Conservation (phyloP, 2,329 filamentous ascomycete genomes). For the Colletotrichum tofieldiae region DNA sequence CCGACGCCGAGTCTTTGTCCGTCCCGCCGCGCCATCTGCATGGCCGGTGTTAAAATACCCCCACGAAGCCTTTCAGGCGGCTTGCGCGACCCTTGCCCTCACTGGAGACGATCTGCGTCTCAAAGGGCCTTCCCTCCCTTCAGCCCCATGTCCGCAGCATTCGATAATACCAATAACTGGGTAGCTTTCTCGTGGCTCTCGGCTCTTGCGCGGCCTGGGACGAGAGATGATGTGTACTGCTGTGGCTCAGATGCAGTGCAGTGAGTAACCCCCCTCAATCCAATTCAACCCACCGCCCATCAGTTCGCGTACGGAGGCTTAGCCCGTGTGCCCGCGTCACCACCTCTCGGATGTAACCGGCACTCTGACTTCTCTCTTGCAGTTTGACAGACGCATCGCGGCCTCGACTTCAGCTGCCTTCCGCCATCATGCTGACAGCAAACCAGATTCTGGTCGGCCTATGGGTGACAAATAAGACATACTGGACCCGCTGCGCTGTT, state of each 20-base stretch:
- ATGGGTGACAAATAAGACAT: slow-evolving; percentile 31
- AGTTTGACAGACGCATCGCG: slow-evolving; percentile 21
- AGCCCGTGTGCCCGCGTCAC: slow-evolving; percentile 29
- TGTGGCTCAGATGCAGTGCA: slow-evolving; percentile 32
- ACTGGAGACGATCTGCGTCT: not conserved
- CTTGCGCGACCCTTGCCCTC: slow-evolving; percentile 9
- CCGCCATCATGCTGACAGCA: not conserved
- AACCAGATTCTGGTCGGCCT: not conserved
- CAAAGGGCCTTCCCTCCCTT: not conserved
- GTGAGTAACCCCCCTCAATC: not conserved
- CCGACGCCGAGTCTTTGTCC: slow-evolving; percentile 24
- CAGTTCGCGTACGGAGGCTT: slow-evolving; percentile 32
- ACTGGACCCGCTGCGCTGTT: not conserved
- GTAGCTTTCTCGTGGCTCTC: not conserved
- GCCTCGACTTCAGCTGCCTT: slow-evolving; percentile 2
- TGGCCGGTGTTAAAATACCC: not conserved
- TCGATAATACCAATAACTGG: not conserved
- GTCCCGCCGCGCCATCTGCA: slow-evolving; percentile 15
- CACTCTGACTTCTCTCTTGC: not conserved
- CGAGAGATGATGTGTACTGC: slow-evolving; percentile 16
- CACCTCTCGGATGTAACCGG: slow-evolving; percentile 23
- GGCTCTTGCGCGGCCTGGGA: slow-evolving; percentile 17
- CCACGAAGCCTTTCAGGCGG: not conserved
- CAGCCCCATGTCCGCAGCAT: not conserved
- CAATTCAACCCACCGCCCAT: not conserved